Evolutionary conservation across 768 basidiomycete genomes (phyloP).

Genomic region (Paxillus rubicundulus): DNA sequence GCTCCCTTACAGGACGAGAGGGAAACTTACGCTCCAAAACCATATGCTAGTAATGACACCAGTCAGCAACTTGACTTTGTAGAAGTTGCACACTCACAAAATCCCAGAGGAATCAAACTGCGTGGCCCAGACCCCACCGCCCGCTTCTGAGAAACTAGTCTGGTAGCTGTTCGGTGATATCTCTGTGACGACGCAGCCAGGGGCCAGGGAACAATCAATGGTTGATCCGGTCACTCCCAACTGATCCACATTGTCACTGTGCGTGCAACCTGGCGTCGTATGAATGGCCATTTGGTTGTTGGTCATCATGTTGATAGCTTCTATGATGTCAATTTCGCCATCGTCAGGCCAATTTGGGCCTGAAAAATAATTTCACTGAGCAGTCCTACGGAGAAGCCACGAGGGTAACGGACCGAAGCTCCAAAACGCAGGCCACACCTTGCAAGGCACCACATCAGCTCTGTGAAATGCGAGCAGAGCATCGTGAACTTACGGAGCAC

Average conservation of each 20-base stretch:
- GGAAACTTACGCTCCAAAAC: slow-evolving; percentile 45
- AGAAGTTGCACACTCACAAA: slow-evolving; percentile 33
- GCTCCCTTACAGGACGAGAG: not conserved
- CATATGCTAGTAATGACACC: slow-evolving; percentile 36
- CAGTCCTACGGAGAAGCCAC: not conserved
- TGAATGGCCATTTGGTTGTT: slow-evolving; percentile 61
- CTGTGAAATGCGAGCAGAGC: slow-evolving; percentile 2
- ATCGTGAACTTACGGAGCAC: slow-evolving; percentile 44
- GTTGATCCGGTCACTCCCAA: slow-evolving; percentile 27
- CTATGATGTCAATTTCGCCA: slow-evolving; percentile 61
- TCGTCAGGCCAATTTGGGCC: slow-evolving; percentile 40
- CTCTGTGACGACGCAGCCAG: slow-evolving; percentile 32
- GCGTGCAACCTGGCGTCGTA: slow-evolving; percentile 40
- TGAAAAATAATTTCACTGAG: slow-evolving; percentile 4
- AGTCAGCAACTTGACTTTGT: not conserved
- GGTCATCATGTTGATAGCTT: slow-evolving; percentile 51
- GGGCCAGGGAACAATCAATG: slow-evolving; percentile 20
- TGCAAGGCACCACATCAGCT: not conserved
- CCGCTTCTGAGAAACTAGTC: slow-evolving; percentile 25
- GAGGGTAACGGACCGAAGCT: slow-evolving; percentile 21
- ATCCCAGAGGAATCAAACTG: slow-evolving; percentile 63
- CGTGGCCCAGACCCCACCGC: slow-evolving; percentile 68
- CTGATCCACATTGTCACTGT: slow-evolving; percentile 28
- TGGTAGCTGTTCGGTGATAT: slow-evolving; percentile 29
- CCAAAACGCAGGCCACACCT: slow-evolving; percentile 35